Conservation (phyloP, 2,329 filamentous ascomycete species). For the Trichophyton verrucosum region DNA sequence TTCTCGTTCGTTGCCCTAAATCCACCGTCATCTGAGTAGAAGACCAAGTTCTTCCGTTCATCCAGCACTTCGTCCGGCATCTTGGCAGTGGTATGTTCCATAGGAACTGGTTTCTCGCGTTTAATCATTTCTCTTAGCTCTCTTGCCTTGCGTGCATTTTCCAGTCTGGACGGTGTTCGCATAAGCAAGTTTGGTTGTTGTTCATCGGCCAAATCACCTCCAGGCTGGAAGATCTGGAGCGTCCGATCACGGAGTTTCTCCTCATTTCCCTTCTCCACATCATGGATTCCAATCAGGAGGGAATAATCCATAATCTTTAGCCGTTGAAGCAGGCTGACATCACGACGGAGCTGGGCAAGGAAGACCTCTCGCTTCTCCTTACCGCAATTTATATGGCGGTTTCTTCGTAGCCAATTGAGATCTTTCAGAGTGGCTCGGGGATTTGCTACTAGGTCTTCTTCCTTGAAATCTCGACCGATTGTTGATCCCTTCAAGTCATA, state of each 20-base stretch:
- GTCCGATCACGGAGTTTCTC: constrained; percentile 87
- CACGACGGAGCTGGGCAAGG: constrained; percentile 73
- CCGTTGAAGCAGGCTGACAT: constrained; percentile 74
- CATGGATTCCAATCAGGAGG: constrained; percentile 85
- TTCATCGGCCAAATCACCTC: constrained; percentile 56
- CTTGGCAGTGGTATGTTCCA: constrained; percentile 66
- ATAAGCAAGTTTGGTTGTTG: constrained; percentile 54
- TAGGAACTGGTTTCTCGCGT: constrained; percentile 81
- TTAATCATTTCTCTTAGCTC: constrained; percentile 88
- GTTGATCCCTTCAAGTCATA: constrained; percentile 97
- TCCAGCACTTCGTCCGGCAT: constrained; percentile 86
- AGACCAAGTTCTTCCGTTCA: constrained; percentile 64
- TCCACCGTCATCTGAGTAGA: constrained; percentile 88
- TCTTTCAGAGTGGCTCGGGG: constrained; percentile 91
- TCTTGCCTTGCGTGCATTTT: constrained; percentile 79
- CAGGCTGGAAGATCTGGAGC: constrained; percentile 84
- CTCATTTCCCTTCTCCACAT: constrained; percentile 79
- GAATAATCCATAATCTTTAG: constrained; percentile 99
- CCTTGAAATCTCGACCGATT: constrained; percentile 78
- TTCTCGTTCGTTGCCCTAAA: constrained; percentile 88
- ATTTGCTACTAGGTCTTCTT: constrained; percentile 77
- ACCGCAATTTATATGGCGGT: constrained; percentile 77
- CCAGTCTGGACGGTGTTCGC: constrained; percentile 84
- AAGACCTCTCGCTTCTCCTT: constrained; percentile 80
- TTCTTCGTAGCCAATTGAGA: constrained; percentile 83